A percentile compares a stretch with the other conserved stretches of the same genome.
Conservation (phyloP, 176 grass and related monocot genomes). For the Chloris gayana region DNA sequence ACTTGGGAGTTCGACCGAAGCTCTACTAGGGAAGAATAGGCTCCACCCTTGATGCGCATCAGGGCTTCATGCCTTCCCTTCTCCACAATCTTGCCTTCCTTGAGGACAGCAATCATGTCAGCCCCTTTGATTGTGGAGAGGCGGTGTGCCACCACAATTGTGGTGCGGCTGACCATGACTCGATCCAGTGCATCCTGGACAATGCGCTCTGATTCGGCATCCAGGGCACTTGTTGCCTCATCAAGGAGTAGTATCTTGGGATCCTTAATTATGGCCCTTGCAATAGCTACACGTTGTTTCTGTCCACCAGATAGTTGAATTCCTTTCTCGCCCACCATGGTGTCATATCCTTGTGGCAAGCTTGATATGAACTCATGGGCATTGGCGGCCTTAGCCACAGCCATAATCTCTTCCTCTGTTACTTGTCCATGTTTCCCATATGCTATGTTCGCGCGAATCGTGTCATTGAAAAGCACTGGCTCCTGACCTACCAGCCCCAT, state of each 20-base stretch:
- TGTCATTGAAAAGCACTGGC: slow-evolving; percentile 65
- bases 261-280: slow-evolving; percentile 68
- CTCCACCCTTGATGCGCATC: slow-evolving; percentile 51
- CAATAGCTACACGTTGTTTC: slow-evolving; percentile 62
- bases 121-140: slow-evolving; percentile 74
- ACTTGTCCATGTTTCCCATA: slow-evolving; percentile 53
- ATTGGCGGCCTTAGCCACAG: slow-evolving; percentile 56
- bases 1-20: slow-evolving; percentile 30
- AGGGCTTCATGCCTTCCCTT: slow-evolving; percentile 56
- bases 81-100: slow-evolving; percentile 60
- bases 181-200: slow-evolving; percentile 58
- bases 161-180: slow-evolving; percentile 59
- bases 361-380: slow-evolving; percentile 64
- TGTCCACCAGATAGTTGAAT: slow-evolving; percentile 67
- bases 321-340: slow-evolving; percentile 56
- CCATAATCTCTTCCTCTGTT: slow-evolving; percentile 54
- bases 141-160: slow-evolving; percentile 58
- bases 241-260: slow-evolving; percentile 67
- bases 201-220: slow-evolving; percentile 54
- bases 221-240: slow-evolving; percentile 65
- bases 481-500: slow-evolving; percentile 70
- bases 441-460: slow-evolving; percentile 58
- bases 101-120: slow-evolving; percentile 59
- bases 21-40: slow-evolving; percentile 55
- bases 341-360: slow-evolving; percentile 58